phyloP scores from a whole-genome alignment of 768 basidiomycete genomes.

The Cystofilobasidium macerans region DNA sequence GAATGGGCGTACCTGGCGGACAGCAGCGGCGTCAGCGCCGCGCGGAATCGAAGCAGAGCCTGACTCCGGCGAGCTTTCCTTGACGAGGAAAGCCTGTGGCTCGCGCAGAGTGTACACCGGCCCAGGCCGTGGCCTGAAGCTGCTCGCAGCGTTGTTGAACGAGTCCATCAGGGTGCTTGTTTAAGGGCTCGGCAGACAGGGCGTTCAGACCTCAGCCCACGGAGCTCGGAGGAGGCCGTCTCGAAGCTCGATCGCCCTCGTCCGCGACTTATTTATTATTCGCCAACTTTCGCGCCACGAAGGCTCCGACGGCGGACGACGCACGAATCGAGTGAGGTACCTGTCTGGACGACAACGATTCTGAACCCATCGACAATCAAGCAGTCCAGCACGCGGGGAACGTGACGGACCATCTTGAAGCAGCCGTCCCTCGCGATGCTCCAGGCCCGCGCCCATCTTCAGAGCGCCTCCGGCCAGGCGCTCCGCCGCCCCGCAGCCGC shows the following conservation, averaged over 20 bases:
- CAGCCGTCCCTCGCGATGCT: background rate
- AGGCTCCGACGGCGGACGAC: too few relatives aligned
- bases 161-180: background rate
- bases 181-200: background rate
- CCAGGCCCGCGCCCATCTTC: background rate
- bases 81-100: constrained; percentile 10
- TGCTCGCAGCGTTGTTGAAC: background rate
- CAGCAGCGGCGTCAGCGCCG: background rate
- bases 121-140: background rate
- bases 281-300: too few relatives aligned
- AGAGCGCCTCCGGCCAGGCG: background rate
- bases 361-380: too few relatives aligned
- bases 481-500: background rate
- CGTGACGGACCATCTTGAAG: too few relatives aligned
- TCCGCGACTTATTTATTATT: too few relatives aligned
- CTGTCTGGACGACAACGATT: too few relatives aligned
- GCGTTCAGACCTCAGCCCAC: too few relatives aligned
- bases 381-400: too few relatives aligned
- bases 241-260: too few relatives aligned
- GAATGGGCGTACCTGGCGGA: background rate
- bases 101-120: background rate
- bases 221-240: too few relatives aligned
- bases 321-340: too few relatives aligned
- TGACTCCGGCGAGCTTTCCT: background rate
- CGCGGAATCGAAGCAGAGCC: background rate